phyloP scores from a whole-genome alignment of 2,329 filamentous ascomycete species.

The Colletotrichum trifolii region DNA sequence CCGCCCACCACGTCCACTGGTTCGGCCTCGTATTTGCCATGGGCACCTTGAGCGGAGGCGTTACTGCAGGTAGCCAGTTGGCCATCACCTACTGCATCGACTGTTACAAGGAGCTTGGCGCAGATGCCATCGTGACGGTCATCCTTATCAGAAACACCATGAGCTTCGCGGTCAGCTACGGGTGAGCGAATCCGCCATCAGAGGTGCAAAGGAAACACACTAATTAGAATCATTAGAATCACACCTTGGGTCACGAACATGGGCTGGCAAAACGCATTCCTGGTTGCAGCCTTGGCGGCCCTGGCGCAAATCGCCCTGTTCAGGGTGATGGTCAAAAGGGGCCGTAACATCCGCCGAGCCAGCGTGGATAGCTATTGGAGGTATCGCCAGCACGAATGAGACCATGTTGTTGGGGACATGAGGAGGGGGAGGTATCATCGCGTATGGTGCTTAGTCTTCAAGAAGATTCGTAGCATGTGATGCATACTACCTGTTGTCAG shows the following conservation, averaged over 20 bases:
- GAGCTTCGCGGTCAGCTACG: constrained; percentile 49
- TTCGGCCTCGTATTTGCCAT: constrained; percentile 55
- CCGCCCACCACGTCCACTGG: constrained; percentile 53
- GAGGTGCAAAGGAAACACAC: constrained; percentile 41
- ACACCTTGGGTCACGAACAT: constrained; percentile 23
- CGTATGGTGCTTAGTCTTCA: too few relatives aligned
- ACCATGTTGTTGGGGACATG: neutral
- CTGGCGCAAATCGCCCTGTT: constrained; percentile 9
- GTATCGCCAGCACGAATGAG: constrained; percentile 8
- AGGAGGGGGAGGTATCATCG: neutral
- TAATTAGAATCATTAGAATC: constrained; percentile 3
- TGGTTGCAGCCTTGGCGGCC: constrained; percentile 15
- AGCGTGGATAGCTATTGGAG: constrained; percentile 23
- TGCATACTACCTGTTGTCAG: too few relatives aligned
- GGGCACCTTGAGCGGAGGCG: constrained; percentile 47
- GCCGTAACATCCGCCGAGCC: constrained; percentile 3
- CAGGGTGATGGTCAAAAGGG: constrained; percentile 20
- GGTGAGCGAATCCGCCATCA: constrained; percentile 40
- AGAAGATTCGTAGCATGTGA: too few relatives aligned
- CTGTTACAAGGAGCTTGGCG: constrained; percentile 52
- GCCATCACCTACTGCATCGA: constrained; percentile 55
- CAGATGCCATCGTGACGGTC: constrained; percentile 52
- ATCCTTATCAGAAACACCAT: constrained; percentile 54
- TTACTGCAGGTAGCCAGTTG: constrained; percentile 49
- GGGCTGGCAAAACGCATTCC: constrained; percentile 19